phyloP scores from a whole-genome alignment of 2,329 filamentous ascomycete genomes.

The Xylariales sp. region DNA sequence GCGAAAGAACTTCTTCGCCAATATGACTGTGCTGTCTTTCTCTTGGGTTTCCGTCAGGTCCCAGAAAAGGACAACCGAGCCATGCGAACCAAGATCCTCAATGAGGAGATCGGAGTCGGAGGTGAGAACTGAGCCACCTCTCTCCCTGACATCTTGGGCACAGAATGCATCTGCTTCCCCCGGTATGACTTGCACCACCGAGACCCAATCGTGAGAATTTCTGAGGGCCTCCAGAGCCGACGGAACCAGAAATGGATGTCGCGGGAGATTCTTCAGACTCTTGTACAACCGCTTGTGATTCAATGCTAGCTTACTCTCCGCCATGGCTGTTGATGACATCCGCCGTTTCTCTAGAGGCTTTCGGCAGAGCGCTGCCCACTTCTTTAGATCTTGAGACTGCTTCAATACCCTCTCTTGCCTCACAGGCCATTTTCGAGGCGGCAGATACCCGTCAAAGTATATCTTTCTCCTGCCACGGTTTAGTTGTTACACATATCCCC shows the following conservation, averaged over 20 bases:
- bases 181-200: slow-evolving; percentile 57
- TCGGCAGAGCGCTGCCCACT: slow-evolving; percentile 40
- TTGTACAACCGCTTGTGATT: too few relatives aligned
- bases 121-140: slow-evolving; percentile 61
- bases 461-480: slow-evolving; percentile 53
- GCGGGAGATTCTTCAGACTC: slow-evolving; percentile 23
- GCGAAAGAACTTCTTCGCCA: slow-evolving; percentile 29
- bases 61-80: slow-evolving; percentile 63
- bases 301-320: too few relatives aligned
- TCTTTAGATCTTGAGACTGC: slow-evolving; percentile 41
- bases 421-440: slow-evolving; percentile 57
- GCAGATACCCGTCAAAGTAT: slow-evolving; percentile 83
- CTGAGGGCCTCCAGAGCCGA: slow-evolving; percentile 68
- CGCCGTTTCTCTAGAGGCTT: too few relatives aligned
- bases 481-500: slow-evolving; percentile 15
- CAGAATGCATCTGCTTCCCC: slow-evolving; percentile 86
- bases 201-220: slow-evolving; percentile 34
- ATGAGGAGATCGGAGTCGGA: slow-evolving; percentile 85
- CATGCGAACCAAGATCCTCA: slow-evolving; percentile 60
- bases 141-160: slow-evolving; percentile 55
- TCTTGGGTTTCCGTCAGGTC: slow-evolving; percentile 45
- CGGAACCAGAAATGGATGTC: slow-evolving; percentile 69
- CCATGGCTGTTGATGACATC: too few relatives aligned
- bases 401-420: slow-evolving; percentile 55
- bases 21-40: not conserved